A percentile compares a stretch with the other conserved stretches of the same genome.
phyloP scores from a whole-genome alignment of 176 grass and related monocot species.

The Triticum turgidum region DNA sequence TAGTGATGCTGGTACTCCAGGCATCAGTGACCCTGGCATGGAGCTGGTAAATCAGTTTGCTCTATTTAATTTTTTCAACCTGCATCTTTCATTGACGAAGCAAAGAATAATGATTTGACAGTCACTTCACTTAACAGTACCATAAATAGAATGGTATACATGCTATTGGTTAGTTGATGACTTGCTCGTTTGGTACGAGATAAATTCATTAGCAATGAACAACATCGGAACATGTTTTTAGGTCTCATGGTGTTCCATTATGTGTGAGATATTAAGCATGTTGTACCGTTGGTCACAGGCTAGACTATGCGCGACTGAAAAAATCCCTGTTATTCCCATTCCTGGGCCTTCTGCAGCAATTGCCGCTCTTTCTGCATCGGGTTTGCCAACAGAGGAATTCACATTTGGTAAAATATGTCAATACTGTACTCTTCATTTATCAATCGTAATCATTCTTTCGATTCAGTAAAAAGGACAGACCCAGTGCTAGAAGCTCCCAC shows the following conservation, averaged over 20 bases:
- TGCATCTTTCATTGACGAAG: not conserved
- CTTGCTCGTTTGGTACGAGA: not conserved
- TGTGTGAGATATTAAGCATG: constrained; percentile 17
- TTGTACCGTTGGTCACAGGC: constrained; percentile 50
- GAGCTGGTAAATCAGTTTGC: constrained; percentile 57
- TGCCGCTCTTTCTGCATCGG: constrained; percentile 88
- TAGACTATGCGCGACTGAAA: constrained; percentile 71
- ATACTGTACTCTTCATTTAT: constrained; percentile 24
- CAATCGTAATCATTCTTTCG: not conserved
- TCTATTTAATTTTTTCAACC: not conserved
- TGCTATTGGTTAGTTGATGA: constrained; percentile 12
- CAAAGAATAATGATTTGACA: not conserved
- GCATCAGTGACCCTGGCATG: constrained; percentile 89
- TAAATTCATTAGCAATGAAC: constrained; percentile 16
- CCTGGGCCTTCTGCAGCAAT: constrained; percentile 79
- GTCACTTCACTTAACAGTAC: not conserved
- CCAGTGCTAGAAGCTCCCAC: too few species aligned
- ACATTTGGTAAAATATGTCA: constrained; percentile 68
- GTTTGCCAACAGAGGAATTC: constrained; percentile 82
- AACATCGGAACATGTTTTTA: not conserved
- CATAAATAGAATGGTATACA: not conserved
- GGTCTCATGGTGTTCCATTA: not conserved
- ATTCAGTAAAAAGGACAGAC: too few species aligned
- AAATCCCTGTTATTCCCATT: constrained; percentile 78
- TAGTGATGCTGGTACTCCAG: constrained; percentile 93